These are phyloP conservation scores for Phialophora chinensis DNA, from an alignment of 2,329 filamentous ascomycete genomes.

Conservation along the genomic window DNA sequence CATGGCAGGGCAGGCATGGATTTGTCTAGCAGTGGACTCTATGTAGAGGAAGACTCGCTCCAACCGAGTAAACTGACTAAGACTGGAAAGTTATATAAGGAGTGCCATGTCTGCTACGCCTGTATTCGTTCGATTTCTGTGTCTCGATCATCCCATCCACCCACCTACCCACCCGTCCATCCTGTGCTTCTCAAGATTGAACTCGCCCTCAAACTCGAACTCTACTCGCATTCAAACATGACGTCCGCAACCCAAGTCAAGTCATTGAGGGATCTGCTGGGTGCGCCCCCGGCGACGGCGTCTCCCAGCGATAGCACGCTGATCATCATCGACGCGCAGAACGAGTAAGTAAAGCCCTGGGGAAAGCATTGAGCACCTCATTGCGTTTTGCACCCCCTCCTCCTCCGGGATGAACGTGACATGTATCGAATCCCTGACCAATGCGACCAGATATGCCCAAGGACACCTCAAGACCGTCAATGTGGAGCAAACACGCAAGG, in stretches of 20 bases:
- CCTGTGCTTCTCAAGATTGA: too few species aligned
- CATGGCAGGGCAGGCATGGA: too few species aligned
- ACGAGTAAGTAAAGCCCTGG: constrained; percentile 60
- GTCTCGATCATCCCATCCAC: too few species aligned
- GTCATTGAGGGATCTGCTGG: constrained; percentile 62
- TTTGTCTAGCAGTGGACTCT: too few species aligned
- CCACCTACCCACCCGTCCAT: too few species aligned
- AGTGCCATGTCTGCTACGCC: too few species aligned
- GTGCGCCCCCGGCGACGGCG: constrained; percentile 61
- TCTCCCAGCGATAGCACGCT: constrained; percentile 64
- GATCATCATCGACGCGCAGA: constrained; percentile 73
- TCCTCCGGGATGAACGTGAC: not conserved
- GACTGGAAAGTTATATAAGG: too few species aligned
- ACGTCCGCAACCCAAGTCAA: constrained; percentile 34
- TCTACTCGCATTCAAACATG: constrained; percentile 12
- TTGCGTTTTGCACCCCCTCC: not conserved
- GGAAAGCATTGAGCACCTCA: not conserved
- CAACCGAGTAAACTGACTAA: too few species aligned
- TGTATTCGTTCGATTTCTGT: too few species aligned
- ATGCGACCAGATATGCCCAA: constrained; percentile 49
- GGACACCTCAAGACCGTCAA: constrained; percentile 64
- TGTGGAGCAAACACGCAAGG: constrained; percentile 59
- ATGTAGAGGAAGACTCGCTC: too few species aligned
- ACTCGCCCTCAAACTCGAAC: not conserved
- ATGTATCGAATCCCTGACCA: constrained; percentile 13